A percentile compares a stretch with the other conserved stretches of the same genome.
phyloP scores from a whole-genome alignment of 2,329 filamentous ascomycete species.

The Colletotrichum costaricense region DNA sequence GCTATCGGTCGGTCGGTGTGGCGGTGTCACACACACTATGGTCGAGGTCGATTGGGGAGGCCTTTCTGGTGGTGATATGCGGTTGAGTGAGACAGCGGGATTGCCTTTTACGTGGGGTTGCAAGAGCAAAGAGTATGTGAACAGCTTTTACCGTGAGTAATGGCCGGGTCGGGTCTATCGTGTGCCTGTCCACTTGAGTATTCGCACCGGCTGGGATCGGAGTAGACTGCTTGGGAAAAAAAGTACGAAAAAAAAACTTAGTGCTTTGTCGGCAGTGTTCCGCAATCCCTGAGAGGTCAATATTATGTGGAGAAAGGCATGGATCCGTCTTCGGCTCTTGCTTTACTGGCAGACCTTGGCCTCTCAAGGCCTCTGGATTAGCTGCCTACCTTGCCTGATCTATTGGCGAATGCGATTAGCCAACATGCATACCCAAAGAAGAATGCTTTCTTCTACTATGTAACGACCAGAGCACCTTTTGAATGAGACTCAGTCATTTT shows the following conservation, averaged over 20 bases:
- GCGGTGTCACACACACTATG: slow-evolving; percentile 1
- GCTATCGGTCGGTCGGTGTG: slow-evolving; percentile 13
- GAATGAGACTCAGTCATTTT: too few species aligned
- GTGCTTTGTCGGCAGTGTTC: slow-evolving; percentile 14
- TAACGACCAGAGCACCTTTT: too few species aligned
- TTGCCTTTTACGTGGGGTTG: neutral
- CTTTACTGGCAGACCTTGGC: neutral
- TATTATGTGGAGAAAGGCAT: slow-evolving; percentile 16
- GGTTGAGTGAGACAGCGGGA: neutral
- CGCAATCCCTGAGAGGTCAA: slow-evolving; percentile 27
- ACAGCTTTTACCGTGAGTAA: neutral
- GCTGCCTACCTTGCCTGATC: too few species aligned
- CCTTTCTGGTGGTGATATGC: neutral
- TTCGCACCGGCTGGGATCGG: slow-evolving; percentile 7
- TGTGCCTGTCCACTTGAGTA: neutral
- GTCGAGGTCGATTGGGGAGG: neutral
- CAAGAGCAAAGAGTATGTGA: neutral
- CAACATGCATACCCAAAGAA: too few species aligned
- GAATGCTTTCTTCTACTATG: too few species aligned
- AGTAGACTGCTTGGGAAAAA: slow-evolving; percentile 4
- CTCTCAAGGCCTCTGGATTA: neutral
- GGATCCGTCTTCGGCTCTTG: slow-evolving; percentile 20
- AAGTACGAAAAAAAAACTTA: slow-evolving; percentile 17
- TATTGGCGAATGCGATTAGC: too few species aligned
- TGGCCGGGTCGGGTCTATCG: neutral